phyloP scores from a whole-genome alignment of 768 basidiomycete genomes.

The Trametes cingulata region DNA sequence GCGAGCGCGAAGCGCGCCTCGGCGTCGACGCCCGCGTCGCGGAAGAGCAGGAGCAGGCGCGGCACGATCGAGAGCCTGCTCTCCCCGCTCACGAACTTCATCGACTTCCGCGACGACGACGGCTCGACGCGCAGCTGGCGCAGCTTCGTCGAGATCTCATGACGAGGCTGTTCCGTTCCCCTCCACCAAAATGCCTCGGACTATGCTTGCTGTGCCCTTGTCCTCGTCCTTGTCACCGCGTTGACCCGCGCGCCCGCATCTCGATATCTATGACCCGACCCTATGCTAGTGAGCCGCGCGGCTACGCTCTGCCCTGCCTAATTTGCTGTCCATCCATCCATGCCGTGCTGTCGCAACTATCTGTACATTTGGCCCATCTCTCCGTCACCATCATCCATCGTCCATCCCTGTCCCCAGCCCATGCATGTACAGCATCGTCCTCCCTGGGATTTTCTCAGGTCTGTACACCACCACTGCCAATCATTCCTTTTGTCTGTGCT shows the following conservation, averaged over 20 bases:
- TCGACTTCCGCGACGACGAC: constrained; percentile 55
- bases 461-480: too few relatives aligned
- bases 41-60: constrained; percentile 35
- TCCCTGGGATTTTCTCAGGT: too few relatives aligned
- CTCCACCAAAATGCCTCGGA: too few relatives aligned
- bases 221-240: background rate
- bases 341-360: constrained; percentile 1
- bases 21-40: constrained; percentile 16
- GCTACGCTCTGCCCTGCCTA: background rate
- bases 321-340: constrained; percentile 3
- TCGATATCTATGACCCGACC: constrained; percentile 2
- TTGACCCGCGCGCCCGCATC: background rate
- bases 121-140: constrained; percentile 55
- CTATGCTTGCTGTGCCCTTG: background rate
- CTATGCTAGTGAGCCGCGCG: constrained; percentile 1
- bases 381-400: too few relatives aligned
- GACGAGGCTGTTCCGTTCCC: too few relatives aligned
- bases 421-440: too few relatives aligned
- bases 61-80: constrained; percentile 54
- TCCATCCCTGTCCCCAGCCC: too few relatives aligned
- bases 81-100: constrained; percentile 59
- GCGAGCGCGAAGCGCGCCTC: background rate
- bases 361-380: too few relatives aligned
- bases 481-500: too few relatives aligned
- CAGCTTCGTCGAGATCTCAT: constrained; percentile 60